Evolutionary conservation across 179 eudicot species (phyloP).

Genomic region (Spinacia oleracea): DNA sequence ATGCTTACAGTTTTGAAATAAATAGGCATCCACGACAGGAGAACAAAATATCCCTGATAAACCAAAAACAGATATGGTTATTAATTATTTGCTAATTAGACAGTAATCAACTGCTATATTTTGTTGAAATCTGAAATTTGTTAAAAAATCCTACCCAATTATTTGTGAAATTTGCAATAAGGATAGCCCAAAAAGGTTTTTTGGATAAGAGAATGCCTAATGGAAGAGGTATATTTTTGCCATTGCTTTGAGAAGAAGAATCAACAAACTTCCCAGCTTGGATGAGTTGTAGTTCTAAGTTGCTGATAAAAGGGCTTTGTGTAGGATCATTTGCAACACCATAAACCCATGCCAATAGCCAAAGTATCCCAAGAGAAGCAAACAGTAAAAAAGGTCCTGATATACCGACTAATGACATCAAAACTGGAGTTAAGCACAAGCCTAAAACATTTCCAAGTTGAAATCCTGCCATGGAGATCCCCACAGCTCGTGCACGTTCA

Average conservation of each 20-base stretch:
- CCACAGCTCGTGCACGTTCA: constrained; percentile 92
- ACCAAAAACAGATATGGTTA: neutral
- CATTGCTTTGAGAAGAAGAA: constrained; percentile 30
- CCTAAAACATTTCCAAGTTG: constrained; percentile 92
- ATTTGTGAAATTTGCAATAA: constrained; percentile 78
- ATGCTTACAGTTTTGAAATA: constrained; percentile 86
- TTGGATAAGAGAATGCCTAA: constrained; percentile 55
- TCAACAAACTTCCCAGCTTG: constrained; percentile 58
- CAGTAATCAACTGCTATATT: neutral
- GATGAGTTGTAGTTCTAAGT: constrained; percentile 61
- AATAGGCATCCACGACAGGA: constrained; percentile 97
- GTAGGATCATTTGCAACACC: constrained; percentile 67
- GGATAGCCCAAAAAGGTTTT: constrained; percentile 86
- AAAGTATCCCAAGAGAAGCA: constrained; percentile 75
- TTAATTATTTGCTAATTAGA: neutral
- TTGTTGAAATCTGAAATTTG: too few species aligned
- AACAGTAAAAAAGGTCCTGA: constrained; percentile 83
- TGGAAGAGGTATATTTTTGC: constrained; percentile 39
- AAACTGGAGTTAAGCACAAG: constrained; percentile 60
- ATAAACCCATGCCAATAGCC: constrained; percentile 64
- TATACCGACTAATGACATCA: constrained; percentile 68
- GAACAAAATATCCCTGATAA: constrained; percentile 97
- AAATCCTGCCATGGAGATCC: constrained; percentile 92
- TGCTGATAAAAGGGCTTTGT: constrained; percentile 45
- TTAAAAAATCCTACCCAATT: constrained; percentile 64